Percentiles rank a stretch among this genome's conserved stretches.
Evolutionary conservation across 371 early-diverging fungal genomes (phyloP).

Genomic region (Apophysomyces ossiformis): DNA sequence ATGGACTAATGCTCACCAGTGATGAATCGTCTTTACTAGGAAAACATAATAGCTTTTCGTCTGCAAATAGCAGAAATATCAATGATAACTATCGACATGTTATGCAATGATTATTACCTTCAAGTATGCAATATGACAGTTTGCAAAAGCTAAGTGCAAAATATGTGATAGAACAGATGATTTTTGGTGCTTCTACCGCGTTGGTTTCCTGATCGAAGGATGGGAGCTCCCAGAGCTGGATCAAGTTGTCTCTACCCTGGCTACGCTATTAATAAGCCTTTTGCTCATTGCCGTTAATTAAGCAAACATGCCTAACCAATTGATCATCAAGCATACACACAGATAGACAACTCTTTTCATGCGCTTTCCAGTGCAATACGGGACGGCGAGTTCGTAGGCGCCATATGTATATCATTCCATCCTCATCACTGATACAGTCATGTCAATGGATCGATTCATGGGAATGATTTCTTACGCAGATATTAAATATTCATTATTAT

Average conservation of each 20-base stretch:
- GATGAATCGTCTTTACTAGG: constrained; percentile 37
- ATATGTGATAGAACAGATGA: constrained; percentile 33
- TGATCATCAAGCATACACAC: constrained; percentile 2
- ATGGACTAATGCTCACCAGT: constrained; percentile 19
- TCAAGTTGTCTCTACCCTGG: constrained; percentile 55
- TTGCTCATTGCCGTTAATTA: not conserved
- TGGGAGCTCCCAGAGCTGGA: constrained; percentile 48
- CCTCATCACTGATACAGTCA: constrained; percentile 38
- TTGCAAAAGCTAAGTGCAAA: constrained; percentile 51
- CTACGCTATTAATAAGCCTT: constrained; percentile 24
- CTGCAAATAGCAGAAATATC: not conserved
- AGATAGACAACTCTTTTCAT: constrained; percentile 36
- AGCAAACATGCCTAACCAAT: constrained; percentile 5
- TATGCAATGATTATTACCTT: constrained; percentile 13
- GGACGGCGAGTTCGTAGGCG: constrained; percentile 41
- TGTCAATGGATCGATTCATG: not conserved
- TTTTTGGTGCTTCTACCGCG: constrained; percentile 12
- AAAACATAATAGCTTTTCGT: constrained; percentile 25
- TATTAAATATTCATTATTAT: constrained; percentile 30
- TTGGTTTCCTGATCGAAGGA: constrained; percentile 12
- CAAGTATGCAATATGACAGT: constrained; percentile 27
- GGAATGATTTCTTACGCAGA: constrained; percentile 32
- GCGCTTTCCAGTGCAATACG: constrained; percentile 46
- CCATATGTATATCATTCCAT: constrained; percentile 48
- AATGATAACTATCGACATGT: not conserved